Conservation (phyloP, 202 grass and related monocot species). For the Panicum hallii region DNA sequence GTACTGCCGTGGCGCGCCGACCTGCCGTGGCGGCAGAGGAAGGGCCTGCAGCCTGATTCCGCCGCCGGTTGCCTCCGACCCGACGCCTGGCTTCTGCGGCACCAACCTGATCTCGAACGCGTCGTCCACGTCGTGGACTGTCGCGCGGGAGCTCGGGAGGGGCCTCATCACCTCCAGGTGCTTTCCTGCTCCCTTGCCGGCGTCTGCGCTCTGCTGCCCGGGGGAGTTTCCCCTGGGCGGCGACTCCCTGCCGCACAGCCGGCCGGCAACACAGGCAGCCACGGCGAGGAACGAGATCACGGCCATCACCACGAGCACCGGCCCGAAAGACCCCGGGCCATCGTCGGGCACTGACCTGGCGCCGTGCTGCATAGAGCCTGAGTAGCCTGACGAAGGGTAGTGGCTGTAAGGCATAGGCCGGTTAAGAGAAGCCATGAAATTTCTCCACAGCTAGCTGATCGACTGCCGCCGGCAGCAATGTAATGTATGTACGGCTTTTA, state of each 20-base stretch:
- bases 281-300: conserved; percentile 62
- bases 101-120: conserved; percentile 66
- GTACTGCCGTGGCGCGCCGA: neutral
- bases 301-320: conserved; percentile 64
- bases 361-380: conserved; percentile 28
- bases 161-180: conserved; percentile 48
- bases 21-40: neutral
- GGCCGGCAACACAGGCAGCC: conserved; percentile 65
- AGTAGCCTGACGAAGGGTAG: conserved; percentile 36
- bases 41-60: neutral
- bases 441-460: neutral
- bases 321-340: conserved; percentile 60
- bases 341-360: conserved; percentile 31
- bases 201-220: neutral
- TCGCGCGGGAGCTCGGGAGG: conserved; percentile 49
- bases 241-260: conserved; percentile 50
- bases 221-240: conserved; percentile 17
- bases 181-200: conserved; percentile 53
- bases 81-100: conserved; percentile 30
- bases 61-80: neutral
- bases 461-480: neutral
- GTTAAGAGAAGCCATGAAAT: conserved; percentile 48
- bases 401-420: conserved; percentile 46
- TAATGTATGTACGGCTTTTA: conserved; percentile 27
- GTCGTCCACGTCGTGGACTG: conserved; percentile 52